These are phyloP conservation scores for Aspergillus indologenus DNA, from an alignment of 495 filamentous ascomycete species.

Conservation along the genomic window DNA sequence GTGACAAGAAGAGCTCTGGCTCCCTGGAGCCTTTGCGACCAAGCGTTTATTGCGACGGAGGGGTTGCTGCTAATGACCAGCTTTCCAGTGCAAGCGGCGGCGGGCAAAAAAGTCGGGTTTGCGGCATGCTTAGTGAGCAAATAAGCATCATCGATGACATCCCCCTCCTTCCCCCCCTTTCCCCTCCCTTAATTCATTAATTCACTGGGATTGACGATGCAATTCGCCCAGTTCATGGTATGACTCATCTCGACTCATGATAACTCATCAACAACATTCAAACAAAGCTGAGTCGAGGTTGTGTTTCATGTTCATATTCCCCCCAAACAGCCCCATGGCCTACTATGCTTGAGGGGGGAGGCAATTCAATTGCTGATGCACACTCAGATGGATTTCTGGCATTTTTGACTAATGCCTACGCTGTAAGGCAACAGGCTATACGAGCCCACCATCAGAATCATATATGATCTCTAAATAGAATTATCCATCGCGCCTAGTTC, in stretches of 20 bases:
- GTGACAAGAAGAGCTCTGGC: constrained; percentile 10
- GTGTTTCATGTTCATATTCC: too few species aligned
- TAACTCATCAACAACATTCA: not conserved
- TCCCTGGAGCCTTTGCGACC: constrained; percentile 8
- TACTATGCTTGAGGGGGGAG: not conserved
- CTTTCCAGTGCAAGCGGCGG: constrained; percentile 8
- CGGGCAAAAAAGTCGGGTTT: constrained; percentile 22
- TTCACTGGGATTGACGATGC: not conserved
- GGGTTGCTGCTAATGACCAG: constrained; percentile 10
- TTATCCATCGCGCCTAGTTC: constrained; percentile 22
- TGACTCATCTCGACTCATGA: constrained; percentile 12
- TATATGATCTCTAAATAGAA: constrained; percentile 16
- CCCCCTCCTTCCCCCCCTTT: not conserved
- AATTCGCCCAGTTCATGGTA: not conserved
- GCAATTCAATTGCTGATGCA: not conserved
- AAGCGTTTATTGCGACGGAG: constrained; percentile 6
- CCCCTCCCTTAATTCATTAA: not conserved
- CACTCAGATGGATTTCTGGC: not conserved
- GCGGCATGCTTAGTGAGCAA: constrained; percentile 24
- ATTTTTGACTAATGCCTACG: constrained; percentile 9
- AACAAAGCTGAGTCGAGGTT: too few species aligned
- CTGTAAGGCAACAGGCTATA: constrained; percentile 10
- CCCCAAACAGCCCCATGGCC: not conserved
- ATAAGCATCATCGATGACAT: not conserved
- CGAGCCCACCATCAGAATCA: constrained; percentile 13